Base-by-base conservation (phyloP, 768 basidiomycete species). In the Tulasnella sp. region DNA sequence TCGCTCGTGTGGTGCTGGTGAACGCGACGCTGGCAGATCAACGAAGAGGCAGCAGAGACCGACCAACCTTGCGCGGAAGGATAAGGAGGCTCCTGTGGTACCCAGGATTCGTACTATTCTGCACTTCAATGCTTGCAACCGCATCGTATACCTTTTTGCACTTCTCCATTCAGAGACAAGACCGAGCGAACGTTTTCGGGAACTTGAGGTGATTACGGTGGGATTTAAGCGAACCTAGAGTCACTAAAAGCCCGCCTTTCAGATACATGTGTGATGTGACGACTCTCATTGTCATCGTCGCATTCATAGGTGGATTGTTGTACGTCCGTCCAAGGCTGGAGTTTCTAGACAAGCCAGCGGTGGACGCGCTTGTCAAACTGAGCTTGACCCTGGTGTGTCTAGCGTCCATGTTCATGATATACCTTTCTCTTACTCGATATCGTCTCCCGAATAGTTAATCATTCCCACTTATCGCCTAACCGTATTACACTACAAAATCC, bases 21-120 rank as follows among this genome's bases (percentile, higher is more conserved):
- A 76, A 76, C 31, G 46, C 75, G 19, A 76, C 75, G 2, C 38
- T 76, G 46, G 75, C n/a, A 31, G 75, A 76, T 38, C 46, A 21
- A 10, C 38, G 36, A 42, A 39, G 75, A 34, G 44, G 75, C 6
- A 76, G 75, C 24, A 56, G 9, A 48, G 75, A 76, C 38, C 44
- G 46, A 34, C 75, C 75, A n/a, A 27, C 6, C 10, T 24, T 46
- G 46, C 24, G 75, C 18, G n/a, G 19, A 5, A 40, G 19, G 44
- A 12, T 52, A 16, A 76, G 75, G 19, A 24, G 75, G 75, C 18
- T 48, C 6, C 7, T 31, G 27, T 44, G 46, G 75, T 36, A 75
- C 40, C 27, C 18, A 21, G 39, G 19, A 34, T 36, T 36, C 31
- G 3, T 42, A 18, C 21, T 46, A 5, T 75, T 7, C 7, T 3